These are phyloP conservation scores for Coemansia sp. DNA, from an alignment of 192 early-diverging fungal species.

Conservation along the genomic window DNA sequence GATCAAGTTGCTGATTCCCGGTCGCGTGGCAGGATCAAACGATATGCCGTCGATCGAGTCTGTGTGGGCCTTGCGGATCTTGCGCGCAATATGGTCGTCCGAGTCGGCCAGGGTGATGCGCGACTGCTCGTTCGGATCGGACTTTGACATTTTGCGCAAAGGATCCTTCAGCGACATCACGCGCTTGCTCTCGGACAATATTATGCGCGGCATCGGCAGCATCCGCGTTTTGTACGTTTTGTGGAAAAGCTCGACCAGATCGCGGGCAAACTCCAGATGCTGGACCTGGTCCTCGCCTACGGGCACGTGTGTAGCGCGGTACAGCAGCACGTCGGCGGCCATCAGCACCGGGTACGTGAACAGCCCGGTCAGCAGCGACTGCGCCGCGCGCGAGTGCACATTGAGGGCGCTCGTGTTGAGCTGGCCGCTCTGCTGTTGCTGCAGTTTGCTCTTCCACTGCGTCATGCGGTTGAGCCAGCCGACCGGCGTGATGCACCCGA, in stretches of 20 bases:
- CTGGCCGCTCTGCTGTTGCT: conserved; percentile 14
- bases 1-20: conserved; percentile 83
- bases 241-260: conserved; percentile 77
- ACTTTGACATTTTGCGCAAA: conserved; percentile 85
- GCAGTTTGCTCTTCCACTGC: conserved; percentile 81
- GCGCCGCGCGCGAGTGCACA: conserved; percentile 19
- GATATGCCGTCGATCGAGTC: conserved; percentile 67
- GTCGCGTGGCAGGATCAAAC: conserved; percentile 67
- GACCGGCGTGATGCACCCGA: conserved; percentile 84
- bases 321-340: conserved; percentile 89
- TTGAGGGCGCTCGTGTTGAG: neutral
- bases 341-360: conserved; percentile 90
- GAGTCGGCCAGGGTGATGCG: conserved; percentile 78
- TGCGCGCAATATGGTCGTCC: conserved; percentile 60
- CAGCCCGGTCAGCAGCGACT: conserved; percentile 60
- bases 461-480: conserved; percentile 93
- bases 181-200: conserved; percentile 66
- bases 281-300: conserved; percentile 93
- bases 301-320: conserved; percentile 80
- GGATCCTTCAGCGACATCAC: conserved; percentile 86
- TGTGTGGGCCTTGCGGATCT: conserved; percentile 70
- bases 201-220: conserved; percentile 61
- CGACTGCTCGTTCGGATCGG: conserved; percentile 63
- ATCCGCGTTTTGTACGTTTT: conserved; percentile 66
- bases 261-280: conserved; percentile 85